Evolutionary conservation across 768 basidiomycete genomes (phyloP).

Genomic region (Jaapia argillacea): DNA sequence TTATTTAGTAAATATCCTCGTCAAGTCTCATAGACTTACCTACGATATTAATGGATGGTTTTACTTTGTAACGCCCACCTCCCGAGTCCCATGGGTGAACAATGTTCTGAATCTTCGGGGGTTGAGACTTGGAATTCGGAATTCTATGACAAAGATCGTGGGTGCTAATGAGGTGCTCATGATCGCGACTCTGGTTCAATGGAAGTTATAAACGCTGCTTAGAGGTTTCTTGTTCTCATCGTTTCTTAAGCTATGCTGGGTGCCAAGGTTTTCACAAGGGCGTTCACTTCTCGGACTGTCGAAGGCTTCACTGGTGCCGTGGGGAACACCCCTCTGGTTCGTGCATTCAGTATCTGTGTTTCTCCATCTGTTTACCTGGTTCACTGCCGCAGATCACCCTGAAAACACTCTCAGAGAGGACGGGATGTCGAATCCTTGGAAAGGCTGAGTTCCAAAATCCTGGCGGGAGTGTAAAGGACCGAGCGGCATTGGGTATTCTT

Average conservation of each 20-base stretch:
- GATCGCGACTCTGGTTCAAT: conserved; percentile 13
- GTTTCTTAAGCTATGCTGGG: conserved; percentile 12
- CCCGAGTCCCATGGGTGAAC: too few species aligned
- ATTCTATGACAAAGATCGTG: neutral
- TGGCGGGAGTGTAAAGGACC: conserved; percentile 95
- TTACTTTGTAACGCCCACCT: neutral
- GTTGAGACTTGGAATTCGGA: neutral
- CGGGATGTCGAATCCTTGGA: conserved; percentile 78
- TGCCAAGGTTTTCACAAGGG: conserved; percentile 12
- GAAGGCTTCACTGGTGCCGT: conserved; percentile 82
- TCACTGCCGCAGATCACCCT: conserved; percentile 60
- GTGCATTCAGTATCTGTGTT: conserved; percentile 12
- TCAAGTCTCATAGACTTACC: neutral
- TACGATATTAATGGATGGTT: neutral
- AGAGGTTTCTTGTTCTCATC: neutral
- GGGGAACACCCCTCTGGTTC: conserved; percentile 88
- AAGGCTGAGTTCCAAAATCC: conserved; percentile 99
- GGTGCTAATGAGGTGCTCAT: conserved; percentile 10
- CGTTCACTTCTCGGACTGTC: conserved; percentile 29
- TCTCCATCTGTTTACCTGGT: neutral
- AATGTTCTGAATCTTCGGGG: neutral
- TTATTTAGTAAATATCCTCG: neutral
- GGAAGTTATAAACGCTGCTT: neutral
- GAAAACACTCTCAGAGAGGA: conserved; percentile 70
- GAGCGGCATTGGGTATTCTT: conserved; percentile 87